Conservation (phyloP, 2,329 filamentous ascomycete species). For the Colletotrichum sp. region DNA sequence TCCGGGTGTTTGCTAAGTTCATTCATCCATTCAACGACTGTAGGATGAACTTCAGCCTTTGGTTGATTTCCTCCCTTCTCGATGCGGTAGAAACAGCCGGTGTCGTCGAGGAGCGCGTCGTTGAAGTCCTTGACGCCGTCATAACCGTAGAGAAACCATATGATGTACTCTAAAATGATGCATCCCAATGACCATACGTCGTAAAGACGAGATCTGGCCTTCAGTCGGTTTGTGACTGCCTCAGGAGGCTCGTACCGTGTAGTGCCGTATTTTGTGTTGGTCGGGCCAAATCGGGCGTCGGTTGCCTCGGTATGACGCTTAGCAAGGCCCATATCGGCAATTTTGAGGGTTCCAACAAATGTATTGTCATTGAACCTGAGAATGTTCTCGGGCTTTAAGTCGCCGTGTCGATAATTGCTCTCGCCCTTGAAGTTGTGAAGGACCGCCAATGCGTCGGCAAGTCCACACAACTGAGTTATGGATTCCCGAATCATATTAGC, state of each 20-base stretch:
- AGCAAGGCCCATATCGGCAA: constrained; percentile 4
- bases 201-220: constrained; percentile 25
- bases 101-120: background rate
- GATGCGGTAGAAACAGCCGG: no score
- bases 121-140: background rate
- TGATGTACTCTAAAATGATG: constrained; percentile 29
- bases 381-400: constrained; percentile 15
- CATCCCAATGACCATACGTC: constrained; percentile 36
- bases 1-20: no score
- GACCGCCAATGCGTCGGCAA: background rate
- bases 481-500: background rate
- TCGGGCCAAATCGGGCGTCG: background rate
- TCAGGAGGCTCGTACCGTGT: background rate
- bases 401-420: background rate
- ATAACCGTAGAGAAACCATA: constrained; percentile 30
- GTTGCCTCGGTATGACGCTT: background rate
- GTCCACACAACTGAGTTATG: background rate
- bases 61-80: no score
- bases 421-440: no score
- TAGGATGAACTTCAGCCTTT: no score
- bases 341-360: background rate
- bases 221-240: background rate
- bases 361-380: background rate
- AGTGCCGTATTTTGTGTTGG: background rate
- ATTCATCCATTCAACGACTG: no score